These are phyloP conservation scores for Nannochloris sp. DNA, from an alignment of 139 green algal genomes.

Conservation along the genomic window DNA sequence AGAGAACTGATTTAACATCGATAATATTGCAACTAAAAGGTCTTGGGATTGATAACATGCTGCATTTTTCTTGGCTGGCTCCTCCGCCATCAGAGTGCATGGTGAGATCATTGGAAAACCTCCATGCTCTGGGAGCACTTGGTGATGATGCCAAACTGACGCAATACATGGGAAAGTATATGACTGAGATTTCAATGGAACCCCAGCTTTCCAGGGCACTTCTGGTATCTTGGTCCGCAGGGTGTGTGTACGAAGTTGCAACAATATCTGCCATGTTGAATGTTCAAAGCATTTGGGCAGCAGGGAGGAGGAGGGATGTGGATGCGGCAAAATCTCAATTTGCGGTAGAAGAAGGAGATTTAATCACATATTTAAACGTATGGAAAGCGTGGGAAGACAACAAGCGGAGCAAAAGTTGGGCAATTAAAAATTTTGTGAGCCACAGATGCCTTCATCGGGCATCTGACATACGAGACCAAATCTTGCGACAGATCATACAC, in stretches of 20 bases:
- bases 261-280: constrained; percentile 90
- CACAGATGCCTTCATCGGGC: constrained; percentile 62
- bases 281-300: constrained; percentile 76
- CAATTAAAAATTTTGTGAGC: constrained; percentile 64
- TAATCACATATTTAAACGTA: constrained; percentile 91
- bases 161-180: constrained; percentile 38
- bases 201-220: constrained; percentile 84
- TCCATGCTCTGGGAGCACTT: constrained; percentile 82
- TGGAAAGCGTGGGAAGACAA: constrained; percentile 73
- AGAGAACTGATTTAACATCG: constrained; percentile 80
- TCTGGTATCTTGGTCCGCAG: constrained; percentile 60
- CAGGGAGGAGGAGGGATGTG: constrained; percentile 73
- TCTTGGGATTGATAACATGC: constrained; percentile 89
- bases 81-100: constrained; percentile 60
- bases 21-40: constrained; percentile 76
- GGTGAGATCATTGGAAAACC: constrained; percentile 82
- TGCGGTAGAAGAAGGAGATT: constrained; percentile 93
- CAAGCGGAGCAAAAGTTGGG: constrained; percentile 78
- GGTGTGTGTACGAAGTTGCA: constrained; percentile 62
- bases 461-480: constrained; percentile 67
- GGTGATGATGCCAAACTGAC: constrained; percentile 39
- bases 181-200: constrained; percentile 97
- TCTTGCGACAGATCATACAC: constrained; percentile 66
- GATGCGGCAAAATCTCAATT: constrained; percentile 82
- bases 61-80: constrained; percentile 97